These are phyloP conservation scores for Melastoma malabathricum DNA, from an alignment of 345 rosid species.

Conservation along the genomic window DNA sequence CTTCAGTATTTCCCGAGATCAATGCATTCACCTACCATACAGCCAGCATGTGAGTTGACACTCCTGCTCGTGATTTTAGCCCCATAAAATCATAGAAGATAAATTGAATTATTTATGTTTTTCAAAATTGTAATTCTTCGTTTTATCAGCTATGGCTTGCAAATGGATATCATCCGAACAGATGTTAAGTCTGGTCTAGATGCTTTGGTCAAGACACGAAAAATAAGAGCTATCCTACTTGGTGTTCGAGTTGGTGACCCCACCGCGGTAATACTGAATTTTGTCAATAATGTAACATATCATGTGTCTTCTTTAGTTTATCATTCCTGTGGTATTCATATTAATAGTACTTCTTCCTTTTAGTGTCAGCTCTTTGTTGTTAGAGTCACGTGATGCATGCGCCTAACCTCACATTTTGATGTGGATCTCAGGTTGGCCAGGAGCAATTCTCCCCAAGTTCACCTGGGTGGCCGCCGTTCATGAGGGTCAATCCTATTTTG, in stretches of 20 bases:
- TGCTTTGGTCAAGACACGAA: slow-evolving; percentile 57
- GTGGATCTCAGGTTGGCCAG: slow-evolving; percentile 63
- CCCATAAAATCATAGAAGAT: not conserved
- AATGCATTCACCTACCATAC: slow-evolving; percentile 79
- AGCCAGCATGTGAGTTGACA: slow-evolving; percentile 46
- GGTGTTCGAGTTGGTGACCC: slow-evolving; percentile 99
- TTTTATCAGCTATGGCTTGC: slow-evolving; percentile 54
- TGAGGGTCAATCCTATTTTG: slow-evolving; percentile 98
- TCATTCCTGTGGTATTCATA: not conserved
- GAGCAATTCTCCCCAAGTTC: slow-evolving; percentile 98
- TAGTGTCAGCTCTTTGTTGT: not conserved
- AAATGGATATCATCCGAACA: slow-evolving; percentile 59
- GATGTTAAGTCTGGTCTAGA: slow-evolving; percentile 98
- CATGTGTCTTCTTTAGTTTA: not conserved
- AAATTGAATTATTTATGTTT: not conserved
- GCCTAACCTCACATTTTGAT: not conserved
- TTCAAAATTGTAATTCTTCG: not conserved
- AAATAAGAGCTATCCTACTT: slow-evolving; percentile 91
- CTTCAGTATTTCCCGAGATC: slow-evolving; percentile 80
- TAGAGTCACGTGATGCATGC: not conserved
- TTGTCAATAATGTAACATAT: slow-evolving; percentile 1
- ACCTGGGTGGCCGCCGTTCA: slow-evolving; percentile 98
- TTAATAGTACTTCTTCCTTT: not conserved
- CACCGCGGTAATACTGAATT: slow-evolving; percentile 62
- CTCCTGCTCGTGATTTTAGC: not conserved